A percentile compares a stretch with the other conserved stretches of the same genome.
Evolutionary conservation across 2,329 filamentous ascomycete genomes (phyloP).

Genomic region (Xylariaceae sp.): DNA sequence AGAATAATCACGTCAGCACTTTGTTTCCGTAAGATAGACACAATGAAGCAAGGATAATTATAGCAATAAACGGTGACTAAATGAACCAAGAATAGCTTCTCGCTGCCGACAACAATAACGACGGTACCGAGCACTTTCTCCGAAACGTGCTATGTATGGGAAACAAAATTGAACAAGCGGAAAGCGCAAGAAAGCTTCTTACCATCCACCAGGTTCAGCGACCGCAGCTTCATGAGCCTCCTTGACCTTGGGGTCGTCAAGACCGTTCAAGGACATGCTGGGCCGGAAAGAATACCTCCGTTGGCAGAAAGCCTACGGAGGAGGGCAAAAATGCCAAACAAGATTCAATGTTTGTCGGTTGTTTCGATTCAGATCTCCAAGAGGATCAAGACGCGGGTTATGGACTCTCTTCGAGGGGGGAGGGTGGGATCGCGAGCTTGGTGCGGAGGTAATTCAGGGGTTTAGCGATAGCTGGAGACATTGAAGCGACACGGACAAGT

Average conservation of each 20-base stretch:
- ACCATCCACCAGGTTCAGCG: constrained; percentile 92
- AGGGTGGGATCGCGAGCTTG: constrained; percentile 20
- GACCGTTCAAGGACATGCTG: constrained; percentile 89
- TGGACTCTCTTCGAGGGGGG: constrained; percentile 15
- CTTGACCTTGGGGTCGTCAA: constrained; percentile 75
- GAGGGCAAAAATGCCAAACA: no score
- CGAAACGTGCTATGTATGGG: neutral
- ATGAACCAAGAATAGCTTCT: no score
- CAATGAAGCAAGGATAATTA: constrained; percentile 11
- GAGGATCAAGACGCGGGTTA: no score
- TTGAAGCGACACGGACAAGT: constrained; percentile 24
- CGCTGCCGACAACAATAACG: no score
- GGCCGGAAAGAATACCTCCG: constrained; percentile 12
- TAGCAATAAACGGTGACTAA: no score
- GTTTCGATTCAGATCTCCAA: no score
- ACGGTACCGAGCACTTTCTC: constrained; percentile 7
- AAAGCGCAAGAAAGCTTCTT: constrained; percentile 37
- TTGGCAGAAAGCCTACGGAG: constrained; percentile 13
- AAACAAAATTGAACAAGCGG: neutral
- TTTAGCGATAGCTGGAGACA: constrained; percentile 25
- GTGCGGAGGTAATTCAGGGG: constrained; percentile 27
- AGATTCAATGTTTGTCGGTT: no score
- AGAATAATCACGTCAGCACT: neutral
- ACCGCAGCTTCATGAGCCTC: constrained; percentile 79
- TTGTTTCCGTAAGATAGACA: constrained; percentile 1